A percentile compares a stretch with the other conserved stretches of the same genome.
phyloP scores from a whole-genome alignment of 192 early-diverging fungal species.

The Funneliformis mosseae region DNA sequence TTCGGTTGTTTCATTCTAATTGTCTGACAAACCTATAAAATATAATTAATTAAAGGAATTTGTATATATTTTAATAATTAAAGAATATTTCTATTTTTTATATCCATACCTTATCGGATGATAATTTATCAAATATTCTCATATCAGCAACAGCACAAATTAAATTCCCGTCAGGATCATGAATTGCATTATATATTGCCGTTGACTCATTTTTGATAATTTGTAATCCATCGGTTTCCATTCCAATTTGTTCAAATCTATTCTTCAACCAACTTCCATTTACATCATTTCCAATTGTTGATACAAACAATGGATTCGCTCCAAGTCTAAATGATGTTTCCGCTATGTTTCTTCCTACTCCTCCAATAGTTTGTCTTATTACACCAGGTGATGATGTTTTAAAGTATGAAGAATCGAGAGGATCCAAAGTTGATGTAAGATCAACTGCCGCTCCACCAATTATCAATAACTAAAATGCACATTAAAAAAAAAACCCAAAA shows the following conservation, averaged over 20 bases:
- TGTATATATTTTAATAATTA: neutral
- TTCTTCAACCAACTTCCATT: slow-evolving; percentile 58
- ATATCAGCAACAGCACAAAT: slow-evolving; percentile 91
- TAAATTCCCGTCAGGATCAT: slow-evolving; percentile 69
- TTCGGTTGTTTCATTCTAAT: slow-evolving; percentile 44
- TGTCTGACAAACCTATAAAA: slow-evolving; percentile 38
- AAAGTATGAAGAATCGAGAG: slow-evolving; percentile 23
- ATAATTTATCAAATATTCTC: slow-evolving; percentile 70
- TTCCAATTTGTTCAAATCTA: slow-evolving; percentile 55
- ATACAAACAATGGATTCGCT: slow-evolving; percentile 63
- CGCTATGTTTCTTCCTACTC: slow-evolving; percentile 92
- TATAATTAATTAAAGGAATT: slow-evolving; percentile 23
- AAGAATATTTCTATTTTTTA: neutral
- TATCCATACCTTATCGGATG: slow-evolving; percentile 38
- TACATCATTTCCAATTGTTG: slow-evolving; percentile 73
- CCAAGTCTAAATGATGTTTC: slow-evolving; percentile 73
- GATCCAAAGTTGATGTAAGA: neutral
- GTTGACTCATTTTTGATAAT: slow-evolving; percentile 51
- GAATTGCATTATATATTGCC: slow-evolving; percentile 82
- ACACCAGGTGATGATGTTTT: slow-evolving; percentile 76
- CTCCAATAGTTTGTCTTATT: slow-evolving; percentile 71
- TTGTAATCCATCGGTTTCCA: slow-evolving; percentile 52
- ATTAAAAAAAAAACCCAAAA: too few relatives aligned
- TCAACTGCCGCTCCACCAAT: neutral
- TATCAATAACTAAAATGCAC: neutral